Base-by-base conservation (phyloP, 225 moss, liverwort and hornwort species). In the Neckera pumila region DNA sequence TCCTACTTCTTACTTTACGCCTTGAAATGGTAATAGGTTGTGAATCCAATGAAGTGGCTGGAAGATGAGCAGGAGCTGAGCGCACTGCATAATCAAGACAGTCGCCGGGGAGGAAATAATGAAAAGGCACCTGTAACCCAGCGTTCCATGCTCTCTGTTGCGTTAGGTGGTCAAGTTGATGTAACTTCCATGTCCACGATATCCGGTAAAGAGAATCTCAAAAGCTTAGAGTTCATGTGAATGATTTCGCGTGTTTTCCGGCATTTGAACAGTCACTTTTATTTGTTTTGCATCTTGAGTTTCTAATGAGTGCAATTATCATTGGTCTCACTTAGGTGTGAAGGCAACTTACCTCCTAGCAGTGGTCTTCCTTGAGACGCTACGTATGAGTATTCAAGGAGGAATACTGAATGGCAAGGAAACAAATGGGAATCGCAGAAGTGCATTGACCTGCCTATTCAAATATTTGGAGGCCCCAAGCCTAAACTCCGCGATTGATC, bases 61-160 rank as follows among this genome's bases (percentile, higher is more conserved):
- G 97, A 97, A 92, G 97, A 96, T 91, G 96, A 97, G 85, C 89
- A 93, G 81, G 96, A 97, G 87, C 89, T 97, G 40, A 93, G 91
- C 86, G 93, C 95, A 85, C 89, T 97, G 82, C 94, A 93, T 91
- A 96, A 93, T 54, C 87, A 90, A 78, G 94, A 93, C 77, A 96
- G 93, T 82, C 93, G 91, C 69, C 91, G 94, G 86, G 93, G 93
- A 79, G 92, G 91, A 87, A 91, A 79, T 73, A 95, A 93, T 90
- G 97, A 96, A 71, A 95, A 93, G 82, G 92, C 93, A 66, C 89
- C 92, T 67, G 66, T 89, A 47, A 86, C 84, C 87, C 95, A 95
- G 84, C 94, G 94, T 74, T 88, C 90, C 51, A 89, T 93, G 67
- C 92, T 96, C 64, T 95, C 95, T 84, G 92, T 92, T 90, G 96